Percentiles rank a stretch among this genome's conserved stretches.
Conservation (phyloP, 768 basidiomycete species). For the Auriscalpium vulgare region DNA sequence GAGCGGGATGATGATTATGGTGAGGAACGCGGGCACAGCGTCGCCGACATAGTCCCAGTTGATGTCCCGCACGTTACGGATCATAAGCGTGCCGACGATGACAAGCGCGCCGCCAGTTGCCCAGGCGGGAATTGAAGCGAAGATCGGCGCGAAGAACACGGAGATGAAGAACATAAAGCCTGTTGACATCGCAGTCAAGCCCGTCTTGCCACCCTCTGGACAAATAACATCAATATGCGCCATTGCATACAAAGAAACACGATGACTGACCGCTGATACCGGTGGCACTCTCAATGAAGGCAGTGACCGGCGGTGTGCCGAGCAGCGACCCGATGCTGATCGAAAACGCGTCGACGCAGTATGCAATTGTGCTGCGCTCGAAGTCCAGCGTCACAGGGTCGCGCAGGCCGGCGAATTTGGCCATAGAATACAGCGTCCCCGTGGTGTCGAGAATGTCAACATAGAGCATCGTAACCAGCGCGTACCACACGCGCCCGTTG, state of each 20-base stretch:
- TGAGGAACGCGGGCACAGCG: constrained; percentile 80
- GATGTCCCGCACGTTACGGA: constrained; percentile 73
- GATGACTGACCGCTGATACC: constrained; percentile 57
- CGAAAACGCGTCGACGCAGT: constrained; percentile 75
- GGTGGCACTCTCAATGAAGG: constrained; percentile 77
- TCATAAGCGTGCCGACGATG: constrained; percentile 86
- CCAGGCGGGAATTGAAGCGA: constrained; percentile 81
- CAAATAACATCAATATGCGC: neutral
- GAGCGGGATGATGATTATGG: constrained; percentile 70
- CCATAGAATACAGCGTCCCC: constrained; percentile 86
- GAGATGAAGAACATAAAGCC: constrained; percentile 76
- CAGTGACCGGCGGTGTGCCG: constrained; percentile 76
- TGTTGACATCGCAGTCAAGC: constrained; percentile 66
- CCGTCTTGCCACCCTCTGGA: constrained; percentile 82
- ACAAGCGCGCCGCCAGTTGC: constrained; percentile 82
- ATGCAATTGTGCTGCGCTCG: constrained; percentile 74
- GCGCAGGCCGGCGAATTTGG: constrained; percentile 83
- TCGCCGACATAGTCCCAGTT: constrained; percentile 89
- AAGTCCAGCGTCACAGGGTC: constrained; percentile 82
- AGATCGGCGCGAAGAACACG: constrained; percentile 84
- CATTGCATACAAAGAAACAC: neutral
- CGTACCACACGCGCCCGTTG: constrained; percentile 80
- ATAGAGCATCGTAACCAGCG: constrained; percentile 82
- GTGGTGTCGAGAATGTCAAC: constrained; percentile 67
- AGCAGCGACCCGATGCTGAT: constrained; percentile 77